phyloP scores from a whole-genome alignment of 306 rosid species.

The Glycine tomentella region DNA sequence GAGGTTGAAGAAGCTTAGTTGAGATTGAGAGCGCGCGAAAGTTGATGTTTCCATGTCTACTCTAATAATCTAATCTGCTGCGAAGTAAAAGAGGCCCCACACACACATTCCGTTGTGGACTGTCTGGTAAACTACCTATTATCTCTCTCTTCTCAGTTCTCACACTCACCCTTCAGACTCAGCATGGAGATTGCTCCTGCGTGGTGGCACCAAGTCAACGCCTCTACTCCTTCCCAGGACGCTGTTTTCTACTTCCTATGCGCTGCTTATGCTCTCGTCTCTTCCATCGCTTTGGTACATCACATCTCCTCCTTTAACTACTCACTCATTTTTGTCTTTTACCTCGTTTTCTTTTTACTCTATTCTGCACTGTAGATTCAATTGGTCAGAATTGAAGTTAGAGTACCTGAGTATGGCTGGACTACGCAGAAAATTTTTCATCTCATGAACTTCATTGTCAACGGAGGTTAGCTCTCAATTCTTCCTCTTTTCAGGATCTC shows the following conservation, averaged over 20 bases:
- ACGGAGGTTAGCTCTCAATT: conserved; percentile 74
- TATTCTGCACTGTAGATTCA: conserved; percentile 63
- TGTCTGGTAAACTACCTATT: conserved; percentile 36
- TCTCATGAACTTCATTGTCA: conserved; percentile 93
- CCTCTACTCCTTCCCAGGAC: conserved; percentile 61
- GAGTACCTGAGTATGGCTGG: conserved; percentile 99
- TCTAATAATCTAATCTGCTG: no score
- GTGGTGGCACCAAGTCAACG: conserved; percentile 78
- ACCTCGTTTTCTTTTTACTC: not conserved
- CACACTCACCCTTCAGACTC: conserved; percentile 37
- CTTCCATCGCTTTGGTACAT: conserved; percentile 74
- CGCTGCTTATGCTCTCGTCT: conserved; percentile 80
- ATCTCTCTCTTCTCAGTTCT: not conserved
- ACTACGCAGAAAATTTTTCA: conserved; percentile 97
- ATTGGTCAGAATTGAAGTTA: conserved; percentile 83
- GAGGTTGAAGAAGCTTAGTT: conserved; percentile 35
- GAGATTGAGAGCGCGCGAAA: conserved; percentile 33
- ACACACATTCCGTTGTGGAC: conserved; percentile 4
- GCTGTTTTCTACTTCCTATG: conserved; percentile 77
- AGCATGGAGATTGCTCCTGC: conserved; percentile 49
- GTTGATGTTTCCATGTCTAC: not conserved
- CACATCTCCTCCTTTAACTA: not conserved
- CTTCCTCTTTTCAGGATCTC: not conserved
- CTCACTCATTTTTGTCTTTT: not conserved
- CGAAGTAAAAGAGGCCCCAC: conserved; percentile 1